Evolutionary conservation across 768 basidiomycete genomes (phyloP), one percentile per base, ranked within the genome.

Genomic region (Amylocystis lapponica): DNA sequence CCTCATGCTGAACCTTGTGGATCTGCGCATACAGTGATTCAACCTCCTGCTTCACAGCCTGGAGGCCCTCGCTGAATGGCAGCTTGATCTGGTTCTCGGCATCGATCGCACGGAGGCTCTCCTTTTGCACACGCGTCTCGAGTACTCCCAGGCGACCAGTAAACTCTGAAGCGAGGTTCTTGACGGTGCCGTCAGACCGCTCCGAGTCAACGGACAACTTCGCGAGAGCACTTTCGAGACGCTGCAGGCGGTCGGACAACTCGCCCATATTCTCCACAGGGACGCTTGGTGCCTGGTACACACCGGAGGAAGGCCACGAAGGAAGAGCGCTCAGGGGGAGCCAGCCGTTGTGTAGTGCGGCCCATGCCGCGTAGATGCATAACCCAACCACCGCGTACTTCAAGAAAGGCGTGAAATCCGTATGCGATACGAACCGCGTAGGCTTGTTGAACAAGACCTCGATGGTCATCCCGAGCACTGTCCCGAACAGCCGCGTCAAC

Each of bases 211-310:
- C 50, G 4, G 80, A 76, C 13, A 91, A 65, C 6, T 73, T 70
- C 12, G 79, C 77, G 12, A 88, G 64, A 1, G 73, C 78, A 20
- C 63, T 69, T 60, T 90, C 87, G 30, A 90, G 72, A 27, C 67
- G 66, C 46, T 75, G 72, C 11, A 91, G 61, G 8, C 86, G 78
- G 6, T 69, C 66, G 2, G 78, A 68, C 19, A 90, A 65, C 43
- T 86, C 86, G 4, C 74, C 72, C 16, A 88, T 65, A 57, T 86
- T 75, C n/a, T 72, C 69, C 1, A 79, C 76, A 1, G 85, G 84
- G 8, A 67, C 58, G 9, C 75, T 73, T 0, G 85, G 81, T 1
- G 79, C 64, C 2, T 64, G 60, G 54, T 79, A 88, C 2, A 59
- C 51, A 17, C 52, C 59, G 4, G 55, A 42, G 22, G 60, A 42